Evolutionary conservation across 441 rosid species (phyloP).

Genomic region (Eutrema salsugineum): DNA sequence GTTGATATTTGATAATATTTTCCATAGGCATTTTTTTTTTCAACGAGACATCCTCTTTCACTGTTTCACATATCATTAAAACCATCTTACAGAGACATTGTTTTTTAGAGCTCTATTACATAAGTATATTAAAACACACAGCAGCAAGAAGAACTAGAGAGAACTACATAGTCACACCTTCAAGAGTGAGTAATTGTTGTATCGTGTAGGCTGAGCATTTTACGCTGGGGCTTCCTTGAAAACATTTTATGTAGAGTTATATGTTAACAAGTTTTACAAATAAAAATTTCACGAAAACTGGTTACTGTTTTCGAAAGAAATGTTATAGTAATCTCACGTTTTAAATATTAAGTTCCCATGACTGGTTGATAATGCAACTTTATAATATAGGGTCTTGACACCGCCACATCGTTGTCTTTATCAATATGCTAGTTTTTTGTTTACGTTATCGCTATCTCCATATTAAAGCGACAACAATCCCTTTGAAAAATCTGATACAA

Average conservation of each 20-base stretch:
- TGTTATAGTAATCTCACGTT: background rate
- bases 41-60: too few relatives aligned
- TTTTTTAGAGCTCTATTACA: too few relatives aligned
- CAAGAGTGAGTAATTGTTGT: too few relatives aligned
- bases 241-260: background rate
- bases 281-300: background rate
- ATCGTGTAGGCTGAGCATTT: too few relatives aligned
- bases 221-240: too few relatives aligned
- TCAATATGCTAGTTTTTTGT: slow-evolving; percentile 12
- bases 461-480: slow-evolving; percentile 24
- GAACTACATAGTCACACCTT: too few relatives aligned
- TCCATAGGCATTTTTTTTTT: too few relatives aligned
- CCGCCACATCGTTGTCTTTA: slow-evolving; percentile 22
- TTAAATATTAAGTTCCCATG: slow-evolving; percentile 5
- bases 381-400: slow-evolving; percentile 11
- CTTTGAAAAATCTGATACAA: slow-evolving; percentile 1
- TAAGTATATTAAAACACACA: too few relatives aligned
- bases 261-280: background rate
- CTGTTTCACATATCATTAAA: too few relatives aligned
- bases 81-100: too few relatives aligned
- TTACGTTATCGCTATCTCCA: slow-evolving; percentile 21
- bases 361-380: slow-evolving; percentile 15
- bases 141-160: too few relatives aligned
- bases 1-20: too few relatives aligned
- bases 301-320: background rate